Evolutionary conservation across 2,329 filamentous ascomycete genomes (phyloP), one percentile per base, ranked within the genome.

Genomic region (Aspergillus caelatus): DNA sequence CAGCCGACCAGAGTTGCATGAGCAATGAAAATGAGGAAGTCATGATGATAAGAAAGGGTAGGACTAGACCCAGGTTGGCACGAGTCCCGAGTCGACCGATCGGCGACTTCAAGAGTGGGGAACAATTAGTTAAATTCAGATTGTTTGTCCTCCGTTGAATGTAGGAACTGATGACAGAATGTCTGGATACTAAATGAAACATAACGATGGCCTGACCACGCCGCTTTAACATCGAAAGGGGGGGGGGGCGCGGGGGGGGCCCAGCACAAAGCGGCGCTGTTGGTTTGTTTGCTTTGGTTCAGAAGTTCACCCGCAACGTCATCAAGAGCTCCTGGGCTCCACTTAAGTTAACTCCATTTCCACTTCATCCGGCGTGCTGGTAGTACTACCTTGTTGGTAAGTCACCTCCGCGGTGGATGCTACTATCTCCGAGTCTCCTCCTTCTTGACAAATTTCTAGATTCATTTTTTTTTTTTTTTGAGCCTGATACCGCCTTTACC

Each of bases 21-120:
- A 55, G 52, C n/a, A 19, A 36, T 32, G 21, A 39, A 12, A 39
- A 21, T 32, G 36, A 55, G 52, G 52, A 55, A 32, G 48, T 52
- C 28, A 52, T 52, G 48, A 52, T 52, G 48, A 52, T 52, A 52
- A 52, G 48, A 52, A 52, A 52, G 28, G 30, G 48, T 52, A 52
- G 48, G 48, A 52, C 48, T 52, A 52, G 48, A 52, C 48, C 48
- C 2, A 52, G 48, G 34, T 32, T 32, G 48, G 48, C 19, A 52
- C 48, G 48, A 52, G 48, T 52, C 48, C 48, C 48, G 48, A 52
- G 21, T 52, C 48, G n/a, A 52, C 48, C 48, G 48, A 52, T 52
- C 28, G 28, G 28, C 28, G 26, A 52, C 48, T 52, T 32, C 28
- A 28, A 28, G 8, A n/a, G 28, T 32, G 26, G 46, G 46, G 46